phyloP scores from a whole-genome alignment of 1,284 basidiomycete genomes.

The Cutaneotrichosporon cutaneum region DNA sequence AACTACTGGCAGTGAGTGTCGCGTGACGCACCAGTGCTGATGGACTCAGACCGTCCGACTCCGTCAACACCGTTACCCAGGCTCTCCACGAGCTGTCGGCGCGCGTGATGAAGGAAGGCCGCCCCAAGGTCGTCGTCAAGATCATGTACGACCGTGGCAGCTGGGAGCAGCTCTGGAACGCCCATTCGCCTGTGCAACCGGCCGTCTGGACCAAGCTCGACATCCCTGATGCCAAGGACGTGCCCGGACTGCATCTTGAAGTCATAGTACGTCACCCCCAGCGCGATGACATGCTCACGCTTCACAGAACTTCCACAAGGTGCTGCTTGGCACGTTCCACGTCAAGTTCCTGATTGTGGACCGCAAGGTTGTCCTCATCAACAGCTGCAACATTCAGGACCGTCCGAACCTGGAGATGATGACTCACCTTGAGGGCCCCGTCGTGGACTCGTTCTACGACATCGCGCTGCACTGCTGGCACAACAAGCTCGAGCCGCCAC shows the following conservation, averaged over 20 bases:
- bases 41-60: slow-evolving; percentile 55
- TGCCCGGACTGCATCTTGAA: slow-evolving; percentile 64
- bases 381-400: slow-evolving; percentile 70
- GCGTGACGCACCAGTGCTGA: slow-evolving; percentile 4
- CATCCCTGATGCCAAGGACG: slow-evolving; percentile 61
- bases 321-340: slow-evolving; percentile 71
- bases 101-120: slow-evolving; percentile 54
- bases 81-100: slow-evolving; percentile 61
- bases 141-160: slow-evolving; percentile 69
- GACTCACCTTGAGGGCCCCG: slow-evolving; percentile 64
- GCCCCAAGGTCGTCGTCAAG: slow-evolving; percentile 60
- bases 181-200: slow-evolving; percentile 54
- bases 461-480: slow-evolving; percentile 65
- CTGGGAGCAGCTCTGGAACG: slow-evolving; percentile 58
- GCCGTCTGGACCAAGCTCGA: slow-evolving; percentile 56
- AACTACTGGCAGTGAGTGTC: slow-evolving; percentile 59
- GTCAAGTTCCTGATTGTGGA: slow-evolving; percentile 75
- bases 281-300: slow-evolving; percentile 17
- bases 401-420: slow-evolving; percentile 64
- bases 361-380: slow-evolving; percentile 67
- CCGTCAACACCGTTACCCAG: slow-evolving; percentile 59
- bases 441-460: slow-evolving; percentile 70
- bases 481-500: slow-evolving; percentile 24
- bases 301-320: slow-evolving; percentile 55
- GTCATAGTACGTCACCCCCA: slow-evolving; percentile 55